A percentile compares a stretch with the other conserved stretches of the same genome.
phyloP scores from a whole-genome alignment of 176 grass and related monocot species.

The Rhynchospora pubera region DNA sequence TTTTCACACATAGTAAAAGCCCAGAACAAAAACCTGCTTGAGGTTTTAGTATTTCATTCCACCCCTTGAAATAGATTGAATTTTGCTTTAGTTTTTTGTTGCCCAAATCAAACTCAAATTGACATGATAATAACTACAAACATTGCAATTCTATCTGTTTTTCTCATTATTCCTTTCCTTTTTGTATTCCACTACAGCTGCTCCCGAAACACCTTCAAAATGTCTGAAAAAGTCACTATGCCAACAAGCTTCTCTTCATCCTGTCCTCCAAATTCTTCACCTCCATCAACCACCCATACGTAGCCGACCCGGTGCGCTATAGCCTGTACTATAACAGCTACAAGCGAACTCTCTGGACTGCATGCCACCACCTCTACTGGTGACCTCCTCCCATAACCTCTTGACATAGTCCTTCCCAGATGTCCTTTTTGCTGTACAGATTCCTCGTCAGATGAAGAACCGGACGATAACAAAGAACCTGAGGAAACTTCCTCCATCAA shows the following conservation, averaged over 20 bases:
- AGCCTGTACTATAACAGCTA: conserved; percentile 74
- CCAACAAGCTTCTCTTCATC: conserved; percentile 44
- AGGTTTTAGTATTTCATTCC: neutral
- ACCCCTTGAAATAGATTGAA: neutral
- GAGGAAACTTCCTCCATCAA: conserved; percentile 53
- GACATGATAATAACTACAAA: neutral
- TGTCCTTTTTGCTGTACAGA: neutral
- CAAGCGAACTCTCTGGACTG: conserved; percentile 56
- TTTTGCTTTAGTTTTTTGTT: neutral
- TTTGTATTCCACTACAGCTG: conserved; percentile 32
- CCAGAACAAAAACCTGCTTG: too few species aligned
- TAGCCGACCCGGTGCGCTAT: conserved; percentile 54
- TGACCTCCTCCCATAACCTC: conserved; percentile 48
- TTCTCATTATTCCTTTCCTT: neutral
- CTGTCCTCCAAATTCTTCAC: conserved; percentile 20
- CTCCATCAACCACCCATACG: conserved; percentile 59
- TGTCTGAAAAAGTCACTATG: conserved; percentile 57
- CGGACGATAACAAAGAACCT: conserved; percentile 20
- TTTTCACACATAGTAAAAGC: too few species aligned
- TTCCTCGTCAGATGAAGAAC: conserved; percentile 56
- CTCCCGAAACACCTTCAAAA: conserved; percentile 59
- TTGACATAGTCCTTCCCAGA: conserved; percentile 28
- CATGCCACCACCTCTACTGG: conserved; percentile 53
- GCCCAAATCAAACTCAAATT: neutral
- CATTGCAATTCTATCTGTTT: neutral